Conservation (phyloP, 2,329 filamentous ascomycete species). For the Rosellinia necatrix region DNA sequence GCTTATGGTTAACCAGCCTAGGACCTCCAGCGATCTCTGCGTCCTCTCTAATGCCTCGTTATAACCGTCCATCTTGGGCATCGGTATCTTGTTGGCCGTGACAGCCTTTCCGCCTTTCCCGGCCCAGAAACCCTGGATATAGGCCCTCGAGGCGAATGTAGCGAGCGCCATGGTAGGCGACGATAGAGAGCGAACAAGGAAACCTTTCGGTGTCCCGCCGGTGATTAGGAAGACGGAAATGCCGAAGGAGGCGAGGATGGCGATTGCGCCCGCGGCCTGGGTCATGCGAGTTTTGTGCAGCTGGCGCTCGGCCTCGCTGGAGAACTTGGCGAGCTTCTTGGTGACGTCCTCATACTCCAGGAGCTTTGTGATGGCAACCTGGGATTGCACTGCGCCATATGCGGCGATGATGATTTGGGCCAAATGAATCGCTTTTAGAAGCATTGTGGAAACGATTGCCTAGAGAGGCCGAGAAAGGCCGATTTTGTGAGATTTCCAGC, state of each 20-base stretch:
- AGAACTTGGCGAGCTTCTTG: slow-evolving; percentile 51
- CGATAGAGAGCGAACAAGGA: slow-evolving; percentile 24
- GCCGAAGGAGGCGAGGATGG: slow-evolving; percentile 39
- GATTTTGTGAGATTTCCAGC: too few species aligned
- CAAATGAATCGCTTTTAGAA: slow-evolving; percentile 42
- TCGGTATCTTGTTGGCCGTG: slow-evolving; percentile 28
- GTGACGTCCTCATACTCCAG: slow-evolving; percentile 50
- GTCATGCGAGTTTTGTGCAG: slow-evolving; percentile 51
- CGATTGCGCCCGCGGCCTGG: slow-evolving; percentile 45
- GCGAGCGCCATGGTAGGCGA: slow-evolving; percentile 25
- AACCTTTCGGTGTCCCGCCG: slow-evolving; percentile 18
- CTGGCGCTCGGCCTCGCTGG: slow-evolving; percentile 47
- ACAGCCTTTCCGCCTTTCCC: slow-evolving; percentile 24
- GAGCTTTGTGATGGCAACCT: slow-evolving; percentile 49
- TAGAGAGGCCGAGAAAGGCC: neutral
- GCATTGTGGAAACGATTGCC: slow-evolving; percentile 22
- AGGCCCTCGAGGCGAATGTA: slow-evolving; percentile 27
- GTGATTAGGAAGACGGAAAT: slow-evolving; percentile 27
- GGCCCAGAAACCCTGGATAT: slow-evolving; percentile 34
- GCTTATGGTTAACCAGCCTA: slow-evolving; percentile 31
- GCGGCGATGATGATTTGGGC: slow-evolving; percentile 45
- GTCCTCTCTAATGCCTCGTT: slow-evolving; percentile 35
- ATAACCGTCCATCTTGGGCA: slow-evolving; percentile 37
- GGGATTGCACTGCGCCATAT: slow-evolving; percentile 50
- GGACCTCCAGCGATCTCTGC: slow-evolving; percentile 28